Percentiles rank a stretch among this genome's conserved stretches.
Conservation (phyloP, 495 filamentous ascomycete species). For the Aspergillus nanangensis region DNA sequence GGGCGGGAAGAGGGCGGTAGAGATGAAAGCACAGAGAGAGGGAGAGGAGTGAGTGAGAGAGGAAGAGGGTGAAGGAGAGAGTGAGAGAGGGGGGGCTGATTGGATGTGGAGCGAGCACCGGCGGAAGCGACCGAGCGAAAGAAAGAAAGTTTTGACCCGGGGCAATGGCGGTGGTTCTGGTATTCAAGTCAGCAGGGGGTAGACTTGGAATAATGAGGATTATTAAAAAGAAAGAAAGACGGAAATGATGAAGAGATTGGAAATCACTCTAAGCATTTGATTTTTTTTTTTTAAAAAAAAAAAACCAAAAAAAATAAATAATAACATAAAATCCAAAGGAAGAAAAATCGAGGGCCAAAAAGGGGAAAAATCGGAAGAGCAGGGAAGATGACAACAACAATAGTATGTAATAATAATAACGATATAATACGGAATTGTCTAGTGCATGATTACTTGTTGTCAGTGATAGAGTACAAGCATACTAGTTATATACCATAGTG, state of each 20-base stretch:
- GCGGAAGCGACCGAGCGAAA: slow-evolving; percentile 24
- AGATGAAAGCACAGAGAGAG: slow-evolving; percentile 8
- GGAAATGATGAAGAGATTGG: background rate
- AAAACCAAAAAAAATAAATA: too few relatives aligned
- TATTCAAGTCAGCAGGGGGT: slow-evolving; percentile 2
- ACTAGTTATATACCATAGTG: too few relatives aligned
- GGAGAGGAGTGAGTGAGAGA: slow-evolving; percentile 14
- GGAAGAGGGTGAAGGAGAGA: slow-evolving; percentile 16
- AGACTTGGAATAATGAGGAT: background rate
- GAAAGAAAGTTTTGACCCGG: slow-evolving; percentile 18
- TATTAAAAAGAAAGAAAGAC: slow-evolving; percentile 10
- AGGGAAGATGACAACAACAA: too few relatives aligned
- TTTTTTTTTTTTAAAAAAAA: too few relatives aligned
- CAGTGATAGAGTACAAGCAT: too few relatives aligned
- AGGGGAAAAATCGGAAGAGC: too few relatives aligned
- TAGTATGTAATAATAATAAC: too few relatives aligned
- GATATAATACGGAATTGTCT: too few relatives aligned
- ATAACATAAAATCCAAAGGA: too few relatives aligned
- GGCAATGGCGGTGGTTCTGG: slow-evolving; percentile 13
- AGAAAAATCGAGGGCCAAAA: too few relatives aligned
- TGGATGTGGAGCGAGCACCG: slow-evolving; percentile 21
- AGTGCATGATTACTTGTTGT: too few relatives aligned
- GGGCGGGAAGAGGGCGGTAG: slow-evolving; percentile 16
- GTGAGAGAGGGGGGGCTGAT: slow-evolving; percentile 13
- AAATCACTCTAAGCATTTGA: too few relatives aligned